A percentile compares a stretch with the other conserved stretches of the same genome.
Conservation (phyloP, 148 eudicot species). For the Chenopodium berlandieri region DNA sequence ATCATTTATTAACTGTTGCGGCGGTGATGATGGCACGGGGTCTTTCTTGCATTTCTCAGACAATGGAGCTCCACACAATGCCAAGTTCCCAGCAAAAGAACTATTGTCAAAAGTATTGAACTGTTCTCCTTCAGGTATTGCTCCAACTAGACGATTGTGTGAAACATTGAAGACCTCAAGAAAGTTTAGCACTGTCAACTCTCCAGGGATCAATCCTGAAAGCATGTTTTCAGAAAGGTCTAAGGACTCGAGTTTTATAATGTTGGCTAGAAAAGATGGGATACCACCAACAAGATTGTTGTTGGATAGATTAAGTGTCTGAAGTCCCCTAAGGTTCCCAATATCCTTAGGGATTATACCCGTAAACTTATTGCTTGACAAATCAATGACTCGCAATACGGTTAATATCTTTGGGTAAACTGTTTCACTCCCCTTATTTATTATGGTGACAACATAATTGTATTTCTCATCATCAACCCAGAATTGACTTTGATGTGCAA, state of each 20-base stretch:
- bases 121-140: not conserved
- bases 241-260: not conserved
- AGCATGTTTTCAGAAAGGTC: not conserved
- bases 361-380: conserved; percentile 2
- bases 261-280: not conserved
- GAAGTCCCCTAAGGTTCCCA: not conserved
- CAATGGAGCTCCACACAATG: conserved; percentile 35
- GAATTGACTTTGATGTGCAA: not conserved
- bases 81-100: conserved; percentile 33
- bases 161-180: not conserved
- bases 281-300: not conserved
- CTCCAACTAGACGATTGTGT: not conserved
- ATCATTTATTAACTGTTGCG: not conserved
- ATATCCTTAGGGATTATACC: not conserved
- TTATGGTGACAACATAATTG: conserved; percentile 26
- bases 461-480: not conserved
- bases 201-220: not conserved
- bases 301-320: not conserved
- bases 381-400: conserved; percentile 31
- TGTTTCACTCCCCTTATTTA: conserved; percentile 32
- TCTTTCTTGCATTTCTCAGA: conserved; percentile 17
- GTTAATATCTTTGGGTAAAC: not conserved
- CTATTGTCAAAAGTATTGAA: not conserved
- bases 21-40: not conserved
- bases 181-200: not conserved